A percentile compares a stretch with the other conserved stretches of the same genome.
Evolutionary conservation across 1,284 basidiomycete genomes (phyloP).

Genomic region (Ustilago trichophora): DNA sequence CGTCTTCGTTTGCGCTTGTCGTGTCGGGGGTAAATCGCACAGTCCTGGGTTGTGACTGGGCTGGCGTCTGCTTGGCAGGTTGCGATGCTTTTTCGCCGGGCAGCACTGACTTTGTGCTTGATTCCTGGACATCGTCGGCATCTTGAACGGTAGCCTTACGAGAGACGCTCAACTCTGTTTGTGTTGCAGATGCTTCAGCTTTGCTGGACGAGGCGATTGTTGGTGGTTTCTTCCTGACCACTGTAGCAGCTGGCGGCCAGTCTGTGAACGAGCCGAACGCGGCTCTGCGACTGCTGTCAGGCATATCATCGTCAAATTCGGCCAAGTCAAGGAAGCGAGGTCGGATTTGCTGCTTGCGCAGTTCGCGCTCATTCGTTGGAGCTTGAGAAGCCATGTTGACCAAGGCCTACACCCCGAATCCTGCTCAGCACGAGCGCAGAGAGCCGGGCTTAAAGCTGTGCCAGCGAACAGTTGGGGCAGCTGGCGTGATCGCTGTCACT

Average conservation of each 20-base stretch:
- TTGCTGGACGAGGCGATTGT: constrained; percentile 25
- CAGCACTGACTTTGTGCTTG: neutral
- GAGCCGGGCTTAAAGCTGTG: no score
- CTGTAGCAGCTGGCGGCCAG: constrained; percentile 58
- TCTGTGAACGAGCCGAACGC: constrained; percentile 30
- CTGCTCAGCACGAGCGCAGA: neutral
- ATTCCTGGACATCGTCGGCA: neutral
- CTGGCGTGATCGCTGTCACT: no score
- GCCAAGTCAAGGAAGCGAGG: constrained; percentile 52
- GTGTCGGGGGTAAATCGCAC: constrained; percentile 18
- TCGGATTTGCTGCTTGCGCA: constrained; percentile 51
- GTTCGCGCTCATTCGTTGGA: constrained; percentile 26
- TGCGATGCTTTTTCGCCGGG: neutral
- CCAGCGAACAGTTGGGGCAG: no score
- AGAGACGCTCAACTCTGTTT: neutral
- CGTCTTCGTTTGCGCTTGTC: neutral
- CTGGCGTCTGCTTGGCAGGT: neutral
- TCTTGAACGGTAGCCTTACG: constrained; percentile 7
- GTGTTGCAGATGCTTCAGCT: neutral
- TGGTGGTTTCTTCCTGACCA: constrained; percentile 42
- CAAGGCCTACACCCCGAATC: neutral
- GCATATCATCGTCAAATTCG: constrained; percentile 41
- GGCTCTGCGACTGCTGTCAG: constrained; percentile 15
- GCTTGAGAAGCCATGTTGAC: constrained; percentile 22
- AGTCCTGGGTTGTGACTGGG: neutral